These are phyloP conservation scores for Lablab purpureus DNA, from an alignment of 306 rosid genomes.

Conservation along the genomic window DNA sequence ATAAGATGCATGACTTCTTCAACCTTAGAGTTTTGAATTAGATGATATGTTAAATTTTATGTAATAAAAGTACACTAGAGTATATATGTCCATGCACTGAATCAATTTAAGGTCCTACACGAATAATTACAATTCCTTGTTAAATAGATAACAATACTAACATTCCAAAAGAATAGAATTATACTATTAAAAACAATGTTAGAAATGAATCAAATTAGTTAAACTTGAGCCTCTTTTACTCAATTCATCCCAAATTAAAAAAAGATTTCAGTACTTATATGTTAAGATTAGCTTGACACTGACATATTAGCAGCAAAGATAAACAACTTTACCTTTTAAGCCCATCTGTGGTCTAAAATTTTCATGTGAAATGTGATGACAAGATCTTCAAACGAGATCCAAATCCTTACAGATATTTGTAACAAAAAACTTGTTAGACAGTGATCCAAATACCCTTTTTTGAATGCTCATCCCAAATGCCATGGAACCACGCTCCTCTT, in stretches of 20 bases:
- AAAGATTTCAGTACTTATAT: not conserved
- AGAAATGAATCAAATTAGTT: not conserved
- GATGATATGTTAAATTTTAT: not conserved
- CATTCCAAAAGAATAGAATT: not conserved
- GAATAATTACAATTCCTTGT: not conserved
- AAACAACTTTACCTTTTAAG: not conserved
- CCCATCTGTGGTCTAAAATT: conserved; percentile 41
- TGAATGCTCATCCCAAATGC: conserved; percentile 85
- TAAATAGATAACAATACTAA: not conserved
- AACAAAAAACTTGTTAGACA: too few species aligned
- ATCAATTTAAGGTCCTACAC: not conserved
- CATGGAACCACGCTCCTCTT: conserved; percentile 66
- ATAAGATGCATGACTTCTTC: too few species aligned
- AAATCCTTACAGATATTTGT: too few species aligned
- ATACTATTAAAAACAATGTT: not conserved
- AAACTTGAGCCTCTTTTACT: not conserved
- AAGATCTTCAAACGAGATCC: conserved; percentile 4
- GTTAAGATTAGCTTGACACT: not conserved
- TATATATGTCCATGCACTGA: not conserved
- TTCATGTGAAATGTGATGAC: conserved; percentile 21
- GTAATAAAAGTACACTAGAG: not conserved
- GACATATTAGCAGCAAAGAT: not conserved
- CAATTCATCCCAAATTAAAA: not conserved
- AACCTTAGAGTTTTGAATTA: too few species aligned
- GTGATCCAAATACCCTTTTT: conserved; percentile 80